These are phyloP conservation scores for Orbilia ellipsospora DNA, from an alignment of 2,329 filamentous ascomycete species.

Conservation along the genomic window DNA sequence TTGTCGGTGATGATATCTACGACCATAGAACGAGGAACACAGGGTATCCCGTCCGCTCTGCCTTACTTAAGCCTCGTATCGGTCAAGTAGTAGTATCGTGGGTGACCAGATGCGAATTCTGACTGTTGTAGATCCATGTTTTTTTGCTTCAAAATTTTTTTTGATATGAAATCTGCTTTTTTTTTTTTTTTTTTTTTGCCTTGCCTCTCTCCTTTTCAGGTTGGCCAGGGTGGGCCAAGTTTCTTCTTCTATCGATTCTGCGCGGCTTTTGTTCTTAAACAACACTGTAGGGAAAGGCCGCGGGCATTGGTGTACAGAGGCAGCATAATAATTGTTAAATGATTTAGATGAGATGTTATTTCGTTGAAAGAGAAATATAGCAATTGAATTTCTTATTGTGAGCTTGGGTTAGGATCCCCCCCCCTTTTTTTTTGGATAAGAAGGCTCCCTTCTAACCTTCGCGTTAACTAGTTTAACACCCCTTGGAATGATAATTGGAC, in stretches of 20 bases:
- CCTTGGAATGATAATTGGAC: not conserved
- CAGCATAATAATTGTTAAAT: no score
- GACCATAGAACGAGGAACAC: conserved; percentile 33
- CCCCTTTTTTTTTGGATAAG: not conserved
- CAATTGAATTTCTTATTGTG: no score
- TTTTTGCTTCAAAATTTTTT: not conserved
- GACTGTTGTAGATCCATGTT: not conserved
- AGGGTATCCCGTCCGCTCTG: conserved; percentile 52
- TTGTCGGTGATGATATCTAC: conserved; percentile 9
- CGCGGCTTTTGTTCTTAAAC: no score
- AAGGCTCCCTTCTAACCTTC: not conserved
- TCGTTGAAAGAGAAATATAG: no score
- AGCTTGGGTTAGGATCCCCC: no score
- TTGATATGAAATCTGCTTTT: not conserved
- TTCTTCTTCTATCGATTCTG: no score
- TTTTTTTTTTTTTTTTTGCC: not conserved
- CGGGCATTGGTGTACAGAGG: no score
- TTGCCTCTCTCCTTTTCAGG: not conserved
- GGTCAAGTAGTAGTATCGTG: conserved; percentile 28
- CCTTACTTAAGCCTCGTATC: conserved; percentile 49
- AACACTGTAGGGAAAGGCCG: no score
- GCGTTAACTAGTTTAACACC: not conserved
- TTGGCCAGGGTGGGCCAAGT: no score
- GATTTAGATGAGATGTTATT: no score
- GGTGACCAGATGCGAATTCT: conserved; percentile 41